Evolutionary conservation across 169 alveolate genomes (phyloP).

Genomic region (Cryptosporidium meleagridis): DNA sequence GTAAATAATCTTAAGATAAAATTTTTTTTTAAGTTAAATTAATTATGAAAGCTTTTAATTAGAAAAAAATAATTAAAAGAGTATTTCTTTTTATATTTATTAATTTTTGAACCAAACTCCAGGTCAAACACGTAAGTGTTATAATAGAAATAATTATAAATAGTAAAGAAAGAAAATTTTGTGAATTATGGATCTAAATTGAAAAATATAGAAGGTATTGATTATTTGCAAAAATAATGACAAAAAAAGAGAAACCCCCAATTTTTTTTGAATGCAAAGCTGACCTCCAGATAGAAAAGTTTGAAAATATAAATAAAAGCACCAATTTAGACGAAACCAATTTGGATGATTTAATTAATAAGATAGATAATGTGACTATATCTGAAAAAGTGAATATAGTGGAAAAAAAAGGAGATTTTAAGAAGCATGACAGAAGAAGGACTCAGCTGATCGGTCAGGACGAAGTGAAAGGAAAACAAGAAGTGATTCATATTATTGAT

Average conservation of each 20-base stretch:
- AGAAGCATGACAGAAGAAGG: slow-evolving; percentile 15
- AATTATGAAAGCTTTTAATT: background rate
- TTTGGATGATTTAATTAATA: slow-evolving; percentile 4
- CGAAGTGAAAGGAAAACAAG: background rate
- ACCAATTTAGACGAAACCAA: background rate
- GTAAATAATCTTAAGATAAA: background rate
- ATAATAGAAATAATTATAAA: too few species aligned
- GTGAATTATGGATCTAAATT: background rate
- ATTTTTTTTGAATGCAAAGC: background rate
- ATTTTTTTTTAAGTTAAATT: background rate
- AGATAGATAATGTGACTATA: slow-evolving; percentile 12
- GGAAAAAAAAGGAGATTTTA: background rate
- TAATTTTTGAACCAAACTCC: too few species aligned
- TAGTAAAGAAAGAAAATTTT: background rate
- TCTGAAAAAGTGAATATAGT: background rate
- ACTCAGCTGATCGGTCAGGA: background rate
- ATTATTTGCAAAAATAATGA: background rate
- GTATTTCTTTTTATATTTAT: too few species aligned
- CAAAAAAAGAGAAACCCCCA: background rate
- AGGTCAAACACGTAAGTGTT: too few species aligned
- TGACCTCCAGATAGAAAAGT: background rate
- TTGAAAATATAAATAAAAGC: background rate
- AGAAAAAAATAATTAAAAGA: background rate
- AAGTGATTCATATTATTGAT: background rate
- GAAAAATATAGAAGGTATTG: background rate